These are phyloP conservation scores for Venturiaceae sp. DNA, from an alignment of 2,329 filamentous ascomycete genomes.

Conservation along the genomic window DNA sequence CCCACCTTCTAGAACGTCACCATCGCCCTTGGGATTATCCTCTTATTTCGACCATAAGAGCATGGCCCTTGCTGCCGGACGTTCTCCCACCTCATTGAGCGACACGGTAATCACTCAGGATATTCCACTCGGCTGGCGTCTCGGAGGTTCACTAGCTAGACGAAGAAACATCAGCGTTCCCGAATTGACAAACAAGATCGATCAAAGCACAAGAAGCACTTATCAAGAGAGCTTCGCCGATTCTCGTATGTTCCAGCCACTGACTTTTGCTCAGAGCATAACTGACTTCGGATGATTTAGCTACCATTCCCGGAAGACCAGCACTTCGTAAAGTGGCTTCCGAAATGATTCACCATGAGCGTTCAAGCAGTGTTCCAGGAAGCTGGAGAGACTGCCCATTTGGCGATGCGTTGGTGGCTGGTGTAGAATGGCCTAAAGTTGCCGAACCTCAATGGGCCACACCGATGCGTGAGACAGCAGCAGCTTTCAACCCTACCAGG, in stretches of 20 bases:
- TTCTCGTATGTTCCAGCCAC: conserved; percentile 24
- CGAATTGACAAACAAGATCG: conserved; percentile 21
- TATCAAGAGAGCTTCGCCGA: conserved; percentile 27
- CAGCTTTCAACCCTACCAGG: conserved; percentile 5
- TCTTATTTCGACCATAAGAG: conserved; percentile 12
- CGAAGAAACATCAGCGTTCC: conserved; percentile 31
- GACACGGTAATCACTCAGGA: conserved; percentile 26
- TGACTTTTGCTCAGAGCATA: background rate
- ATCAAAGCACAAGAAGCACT: conserved; percentile 15
- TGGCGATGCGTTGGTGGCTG: conserved; percentile 28
- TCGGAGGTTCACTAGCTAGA: conserved; percentile 24
- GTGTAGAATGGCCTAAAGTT: conserved; percentile 24
- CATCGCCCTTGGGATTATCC: background rate
- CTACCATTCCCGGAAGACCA: conserved; percentile 30
- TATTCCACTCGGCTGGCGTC: conserved; percentile 20
- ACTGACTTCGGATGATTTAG: conserved; percentile 10
- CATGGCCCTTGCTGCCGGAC: conserved; percentile 24
- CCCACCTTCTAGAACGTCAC: background rate
- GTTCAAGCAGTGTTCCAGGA: conserved; percentile 28
- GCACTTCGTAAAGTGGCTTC: conserved; percentile 24
- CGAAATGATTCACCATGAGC: conserved; percentile 25
- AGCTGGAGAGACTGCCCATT: conserved; percentile 28
- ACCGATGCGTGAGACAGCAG: conserved; percentile 13
- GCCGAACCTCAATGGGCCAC: conserved; percentile 12
- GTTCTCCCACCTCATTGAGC: conserved; percentile 28